Evolutionary conservation across 2,329 filamentous ascomycete genomes (phyloP), one percentile per base, ranked within the genome.

Genomic region (Leptographium lundbergii): DNA sequence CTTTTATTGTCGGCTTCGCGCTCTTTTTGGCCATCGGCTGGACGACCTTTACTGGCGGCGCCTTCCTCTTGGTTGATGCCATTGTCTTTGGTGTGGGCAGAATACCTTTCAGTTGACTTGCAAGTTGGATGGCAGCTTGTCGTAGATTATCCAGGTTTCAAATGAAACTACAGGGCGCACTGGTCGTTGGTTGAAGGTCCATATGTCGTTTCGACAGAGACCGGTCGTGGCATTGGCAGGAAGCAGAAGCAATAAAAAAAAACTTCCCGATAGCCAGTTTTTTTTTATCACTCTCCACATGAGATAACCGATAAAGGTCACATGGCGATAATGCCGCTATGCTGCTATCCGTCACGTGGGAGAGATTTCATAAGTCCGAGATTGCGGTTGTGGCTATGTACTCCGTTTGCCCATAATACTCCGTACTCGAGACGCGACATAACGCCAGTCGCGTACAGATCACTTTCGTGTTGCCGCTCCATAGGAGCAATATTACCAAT

Each of bases 51-150:
- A 76, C 74, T 61, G 80, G 72, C 60, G 56, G 45, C 54, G 77
- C 74, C 76, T 84, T 86, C 68, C 81, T 75, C 71, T 83, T 86
- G 52, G 81, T 79, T 62, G 81, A 81, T 78, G 84, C 82, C 61
- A 62, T 64, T 57, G 7, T 56, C 9, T 42, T 42, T 42, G 22
- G 32, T 13, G n/a, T 14, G 17, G 24, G 54, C 10, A 13, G 19
- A 24, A 48, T 17, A 56, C 36, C 17, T 45, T 45, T 6, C 7
- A 45, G 17, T n/a, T n/a, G 7, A 7, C 42, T n/a, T 45, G 42
- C 7, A n/a, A 17, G 42, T n/a, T 45, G 42, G 24, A 24, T 10
- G 34, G 34, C 25, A 17, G 22, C n/a, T 1, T 54, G 25, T 24
- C 14, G 13, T 10, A 24, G 2, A 4, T 47, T n/a, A n/a, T n/a